Base-by-base conservation (phyloP, 129 eudicot genomes). In the Mikania micrantha region DNA sequence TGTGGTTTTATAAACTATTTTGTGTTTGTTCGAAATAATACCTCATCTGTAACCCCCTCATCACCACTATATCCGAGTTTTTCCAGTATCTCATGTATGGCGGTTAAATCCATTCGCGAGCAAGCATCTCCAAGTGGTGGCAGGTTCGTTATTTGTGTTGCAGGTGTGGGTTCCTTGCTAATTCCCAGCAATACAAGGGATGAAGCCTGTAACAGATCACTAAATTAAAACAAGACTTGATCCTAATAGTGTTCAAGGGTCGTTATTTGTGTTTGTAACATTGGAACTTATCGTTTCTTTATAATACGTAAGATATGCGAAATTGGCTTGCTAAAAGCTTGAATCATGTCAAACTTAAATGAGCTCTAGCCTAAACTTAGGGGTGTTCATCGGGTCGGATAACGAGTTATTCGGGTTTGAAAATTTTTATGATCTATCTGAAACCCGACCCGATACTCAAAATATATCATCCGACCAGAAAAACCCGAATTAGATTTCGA, bases 21-120 rank as follows among this genome's bases (percentile, higher is more conserved):
- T 16, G n/a, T 72, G 24, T 66, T 16, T 52, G 19, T 66, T 7
- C 20, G n/a, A 41, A 20, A 67, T 66, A 63, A 31, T 29, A 90
- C 97, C 96, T 91, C 96, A 69, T 91, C 90, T 8, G 96, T 88
- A 44, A 90, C 85, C 47, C 97, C 96, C 63, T 91, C 96, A 50
- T 91, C 97, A 29, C 90, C 97, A 67, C 83, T 85, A 84, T 91
- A 91, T 52, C 92, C 93, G 31, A 68, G 70, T 81, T 79, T 85
- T 76, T 83, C 97, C 10, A 91, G 67, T 62, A 91, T 79, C 76
- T 91, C 90, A 60, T 91, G 97, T 47, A 91, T 85, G 65, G 97
- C 97, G 4, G 97, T 91, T 48, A 91, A 88, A 79, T 91, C 97
- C 86, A 81, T 77, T 72, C 97, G 70, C 56, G 79, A 60, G 81